phyloP scores from a whole-genome alignment of 2,329 filamentous ascomycete species.

The Ascomycota sp. region DNA sequence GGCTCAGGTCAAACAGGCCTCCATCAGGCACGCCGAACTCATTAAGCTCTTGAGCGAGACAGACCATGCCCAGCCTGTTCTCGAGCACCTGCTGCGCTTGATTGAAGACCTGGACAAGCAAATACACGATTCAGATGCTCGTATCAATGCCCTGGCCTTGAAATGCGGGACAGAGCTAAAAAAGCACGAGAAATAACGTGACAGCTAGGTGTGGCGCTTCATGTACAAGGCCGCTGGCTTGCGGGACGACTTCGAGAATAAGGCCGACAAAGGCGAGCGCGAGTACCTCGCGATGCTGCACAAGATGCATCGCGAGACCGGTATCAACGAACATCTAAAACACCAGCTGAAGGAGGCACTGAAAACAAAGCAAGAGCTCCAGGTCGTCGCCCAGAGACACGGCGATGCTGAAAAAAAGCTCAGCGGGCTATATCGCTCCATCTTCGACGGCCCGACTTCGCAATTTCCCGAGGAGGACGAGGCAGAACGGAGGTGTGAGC shows the following conservation, averaged over 20 bases:
- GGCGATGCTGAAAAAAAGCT: conserved; percentile 22
- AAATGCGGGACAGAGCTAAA: conserved; percentile 25
- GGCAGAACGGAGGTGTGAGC: conserved; percentile 17
- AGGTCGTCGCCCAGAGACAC: conserved; percentile 15
- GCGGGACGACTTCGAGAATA: conserved; percentile 17
- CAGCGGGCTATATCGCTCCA: conserved; percentile 26
- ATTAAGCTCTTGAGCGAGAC: conserved; percentile 25
- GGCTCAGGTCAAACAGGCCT: too few relatives aligned
- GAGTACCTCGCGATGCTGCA: conserved; percentile 34
- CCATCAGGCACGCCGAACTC: conserved; percentile 22
- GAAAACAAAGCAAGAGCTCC: conserved; percentile 13
- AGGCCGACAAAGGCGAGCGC: conserved; percentile 29
- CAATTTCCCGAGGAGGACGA: conserved; percentile 32
- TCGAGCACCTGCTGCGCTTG: conserved; percentile 23
- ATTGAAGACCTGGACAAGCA: conserved; percentile 23
- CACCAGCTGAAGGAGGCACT: conserved; percentile 19
- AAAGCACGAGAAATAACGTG: conserved; percentile 30
- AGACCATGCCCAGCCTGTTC: conserved; percentile 23
- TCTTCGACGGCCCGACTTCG: conserved; percentile 32
- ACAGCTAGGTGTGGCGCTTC: conserved; percentile 29
- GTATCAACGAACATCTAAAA: conserved; percentile 19
- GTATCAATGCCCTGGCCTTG: conserved; percentile 17
- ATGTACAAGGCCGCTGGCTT: conserved; percentile 28
- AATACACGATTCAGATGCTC: conserved; percentile 14
- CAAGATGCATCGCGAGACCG: conserved; percentile 22